These are phyloP conservation scores for Millerozyma acaciae DNA, from an alignment of 805 yeast species.

Conservation along the genomic window DNA sequence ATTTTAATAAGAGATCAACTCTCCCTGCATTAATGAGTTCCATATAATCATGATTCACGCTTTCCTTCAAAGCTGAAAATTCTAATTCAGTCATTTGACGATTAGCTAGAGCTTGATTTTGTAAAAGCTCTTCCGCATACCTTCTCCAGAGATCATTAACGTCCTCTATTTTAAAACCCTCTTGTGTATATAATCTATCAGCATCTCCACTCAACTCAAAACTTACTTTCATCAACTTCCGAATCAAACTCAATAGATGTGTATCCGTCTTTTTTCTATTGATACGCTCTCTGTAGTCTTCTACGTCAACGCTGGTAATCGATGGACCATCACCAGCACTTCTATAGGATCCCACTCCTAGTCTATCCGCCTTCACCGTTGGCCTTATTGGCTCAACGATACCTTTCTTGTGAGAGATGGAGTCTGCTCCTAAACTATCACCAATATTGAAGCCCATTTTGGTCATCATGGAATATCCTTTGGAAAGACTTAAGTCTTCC, in stretches of 20 bases:
- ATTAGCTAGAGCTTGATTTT: no score
- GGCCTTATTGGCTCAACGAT: slow-evolving; percentile 32
- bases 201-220: slow-evolving; percentile 40
- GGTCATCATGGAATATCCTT: slow-evolving; percentile 51
- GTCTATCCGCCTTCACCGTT: slow-evolving; percentile 12
- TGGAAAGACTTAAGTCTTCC: slow-evolving; percentile 20
- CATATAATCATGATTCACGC: no score
- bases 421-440: slow-evolving; percentile 36
- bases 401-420: slow-evolving; percentile 8
- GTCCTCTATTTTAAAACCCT: slow-evolving; percentile 21
- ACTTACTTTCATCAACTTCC: slow-evolving; percentile 37
- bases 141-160: slow-evolving; percentile 43
- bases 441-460: slow-evolving; percentile 58
- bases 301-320: background rate
- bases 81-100: no score
- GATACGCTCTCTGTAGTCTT: slow-evolving; percentile 5
- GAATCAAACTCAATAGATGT: slow-evolving; percentile 2
- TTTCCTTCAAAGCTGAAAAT: no score
- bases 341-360: slow-evolving; percentile 19
- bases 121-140: slow-evolving; percentile 9
- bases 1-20: no score
- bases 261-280: background rate
- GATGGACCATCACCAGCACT: background rate
- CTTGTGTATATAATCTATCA: slow-evolving; percentile 16
- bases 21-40: no score